Evolutionary conservation across 2,329 filamentous ascomycete genomes (phyloP), one percentile per base, ranked within the genome.

Genomic region (Exophiala lecanii-corni): DNA sequence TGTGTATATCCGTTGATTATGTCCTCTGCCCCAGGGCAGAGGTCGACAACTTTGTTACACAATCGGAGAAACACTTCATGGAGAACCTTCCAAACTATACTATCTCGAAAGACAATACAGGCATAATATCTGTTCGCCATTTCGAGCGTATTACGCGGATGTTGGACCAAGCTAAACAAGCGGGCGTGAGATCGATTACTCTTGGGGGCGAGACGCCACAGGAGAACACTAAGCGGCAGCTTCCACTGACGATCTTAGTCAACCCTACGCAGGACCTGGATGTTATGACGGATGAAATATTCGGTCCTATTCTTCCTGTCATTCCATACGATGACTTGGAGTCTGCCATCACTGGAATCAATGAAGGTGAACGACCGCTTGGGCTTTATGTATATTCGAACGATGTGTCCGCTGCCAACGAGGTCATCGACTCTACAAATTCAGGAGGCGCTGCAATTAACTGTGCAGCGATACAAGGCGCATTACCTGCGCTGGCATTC

Each of bases 401-500:
- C 13, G 55, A 63, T 25, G 37, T 59, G 10, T 39, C 51, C 1
- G 65, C 70, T 41, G 62, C 64, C 33, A 51, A 61, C n/a, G 56
- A 57, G 31, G 59, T 56, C 33, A 38, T 55, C 33, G 41, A 53
- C 28, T 66, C 68, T 37, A 67, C 63, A 12, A 55, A 57, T 13
- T 74, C 71, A 4, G 73, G 73, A 6, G 72, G 72, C 15, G 71
- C 73, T 37, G 73, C 70, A 9, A 59, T 74, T 56, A 75, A 76
- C 53, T 71, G 73, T 52, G 62, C 63, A 28, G 62, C 67, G 43
- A 58, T 72, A 28, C 73, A 75, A 47, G 60, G 61, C 37, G 61
- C 59, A 21, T 61, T 69, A 31, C 63, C 64, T 2, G 60, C 60
- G 16, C 62, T 65, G 2, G 71, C 73, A 4, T 65, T 76, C 32